These are phyloP conservation scores for Aegilops speltoides DNA, from an alignment of 176 grass and related monocot genomes.

Conservation along the genomic window DNA sequence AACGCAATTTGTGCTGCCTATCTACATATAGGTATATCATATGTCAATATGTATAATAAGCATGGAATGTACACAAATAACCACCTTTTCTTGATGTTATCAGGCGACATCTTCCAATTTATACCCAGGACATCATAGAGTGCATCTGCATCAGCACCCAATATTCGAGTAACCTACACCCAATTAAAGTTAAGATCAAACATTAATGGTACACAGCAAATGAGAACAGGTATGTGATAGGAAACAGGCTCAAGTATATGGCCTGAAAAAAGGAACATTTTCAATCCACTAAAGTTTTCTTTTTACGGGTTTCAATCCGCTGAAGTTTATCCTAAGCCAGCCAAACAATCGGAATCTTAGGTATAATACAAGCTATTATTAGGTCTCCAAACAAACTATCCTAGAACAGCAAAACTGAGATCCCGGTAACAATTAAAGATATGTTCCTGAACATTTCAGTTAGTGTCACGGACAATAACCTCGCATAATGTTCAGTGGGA, in stretches of 20 bases:
- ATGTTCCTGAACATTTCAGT: neutral
- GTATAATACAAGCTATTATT: neutral
- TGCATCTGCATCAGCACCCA: constrained; percentile 64
- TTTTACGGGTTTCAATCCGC: neutral
- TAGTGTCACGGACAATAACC: neutral
- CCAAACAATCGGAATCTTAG: neutral
- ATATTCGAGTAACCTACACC: constrained; percentile 83
- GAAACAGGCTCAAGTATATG: neutral
- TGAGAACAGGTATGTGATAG: neutral
- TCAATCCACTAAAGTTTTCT: neutral
- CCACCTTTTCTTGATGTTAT: constrained; percentile 98
- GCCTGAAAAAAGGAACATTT: neutral
- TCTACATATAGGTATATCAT: constrained; percentile 1
- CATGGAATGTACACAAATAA: constrained; percentile 17
- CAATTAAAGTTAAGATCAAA: neutral
- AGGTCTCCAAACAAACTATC: neutral
- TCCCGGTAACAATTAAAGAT: neutral
- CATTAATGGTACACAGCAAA: neutral
- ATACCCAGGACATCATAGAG: constrained; percentile 88
- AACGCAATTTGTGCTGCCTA: neutral
- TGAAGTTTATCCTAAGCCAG: neutral
- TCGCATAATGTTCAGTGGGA: neutral
- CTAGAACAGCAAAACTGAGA: neutral
- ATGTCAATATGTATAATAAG: constrained; percentile 8
- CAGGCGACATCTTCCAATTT: constrained; percentile 93